These are phyloP conservation scores for Ogataea corticis DNA, from an alignment of 805 yeast species.

Conservation along the genomic window DNA sequence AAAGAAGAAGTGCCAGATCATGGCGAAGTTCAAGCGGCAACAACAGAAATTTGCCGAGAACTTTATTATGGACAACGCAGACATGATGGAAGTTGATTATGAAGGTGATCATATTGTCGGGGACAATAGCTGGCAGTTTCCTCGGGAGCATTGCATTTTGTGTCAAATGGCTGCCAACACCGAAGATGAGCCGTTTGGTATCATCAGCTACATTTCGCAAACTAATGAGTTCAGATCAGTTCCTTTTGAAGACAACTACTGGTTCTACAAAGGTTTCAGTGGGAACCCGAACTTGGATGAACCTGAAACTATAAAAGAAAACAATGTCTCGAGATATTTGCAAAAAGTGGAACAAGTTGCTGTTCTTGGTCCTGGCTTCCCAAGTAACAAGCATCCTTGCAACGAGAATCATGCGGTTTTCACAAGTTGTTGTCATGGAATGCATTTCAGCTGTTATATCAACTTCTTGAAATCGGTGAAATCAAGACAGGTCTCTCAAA, in stretches of 20 bases:
- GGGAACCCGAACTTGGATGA: slow-evolving; percentile 45
- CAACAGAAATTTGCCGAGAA: slow-evolving; percentile 73
- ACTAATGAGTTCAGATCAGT: slow-evolving; percentile 61
- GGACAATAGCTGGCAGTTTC: slow-evolving; percentile 62
- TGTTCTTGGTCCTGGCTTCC: slow-evolving; percentile 75
- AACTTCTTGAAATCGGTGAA: slow-evolving; percentile 60
- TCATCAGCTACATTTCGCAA: slow-evolving; percentile 61
- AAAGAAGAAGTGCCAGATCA: slow-evolving; percentile 64
- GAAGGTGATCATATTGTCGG: slow-evolving; percentile 38
- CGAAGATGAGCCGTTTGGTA: slow-evolving; percentile 70
- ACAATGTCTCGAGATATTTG: slow-evolving; percentile 41
- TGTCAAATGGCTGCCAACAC: slow-evolving; percentile 72
- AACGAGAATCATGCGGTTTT: slow-evolving; percentile 50
- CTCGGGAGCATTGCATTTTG: slow-evolving; percentile 73
- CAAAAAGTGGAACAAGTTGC: slow-evolving; percentile 35
- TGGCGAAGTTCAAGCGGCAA: slow-evolving; percentile 79
- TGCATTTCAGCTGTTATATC: slow-evolving; percentile 78
- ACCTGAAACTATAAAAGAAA: slow-evolving; percentile 4
- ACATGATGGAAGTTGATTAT: slow-evolving; percentile 44
- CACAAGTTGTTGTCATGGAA: slow-evolving; percentile 90
- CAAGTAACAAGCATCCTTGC: slow-evolving; percentile 35
- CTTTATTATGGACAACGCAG: slow-evolving; percentile 32
- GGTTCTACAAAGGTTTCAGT: slow-evolving; percentile 65
- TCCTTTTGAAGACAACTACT: slow-evolving; percentile 62
- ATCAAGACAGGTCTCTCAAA: slow-evolving; percentile 58